phyloP scores from a whole-genome alignment of 2,329 filamentous ascomycete species.

The Lasiodiplodia sp. region DNA sequence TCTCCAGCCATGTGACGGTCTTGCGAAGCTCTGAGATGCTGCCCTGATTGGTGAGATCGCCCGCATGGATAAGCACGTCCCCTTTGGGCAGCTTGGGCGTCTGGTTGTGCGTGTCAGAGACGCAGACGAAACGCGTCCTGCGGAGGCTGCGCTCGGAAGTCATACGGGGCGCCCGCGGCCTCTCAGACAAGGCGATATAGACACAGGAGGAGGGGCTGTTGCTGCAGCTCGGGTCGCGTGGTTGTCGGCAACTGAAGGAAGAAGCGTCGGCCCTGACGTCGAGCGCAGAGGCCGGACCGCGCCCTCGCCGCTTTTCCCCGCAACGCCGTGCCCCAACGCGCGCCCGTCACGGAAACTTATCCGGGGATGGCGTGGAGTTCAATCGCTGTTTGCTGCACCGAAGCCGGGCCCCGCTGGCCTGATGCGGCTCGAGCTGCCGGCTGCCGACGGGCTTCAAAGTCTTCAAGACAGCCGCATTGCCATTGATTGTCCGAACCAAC shows the following conservation, averaged over 20 bases:
- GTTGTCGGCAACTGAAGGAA: conserved; percentile 10
- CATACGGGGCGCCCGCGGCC: conserved; percentile 14
- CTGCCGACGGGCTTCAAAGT: not conserved
- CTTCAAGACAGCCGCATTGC: not conserved
- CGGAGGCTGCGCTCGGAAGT: conserved; percentile 18
- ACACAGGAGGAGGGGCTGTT: not conserved
- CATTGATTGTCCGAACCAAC: conserved; percentile 4
- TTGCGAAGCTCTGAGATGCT: conserved; percentile 64
- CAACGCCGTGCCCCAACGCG: conserved; percentile 9
- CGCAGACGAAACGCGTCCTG: conserved; percentile 73
- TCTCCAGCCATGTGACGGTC: conserved; percentile 71
- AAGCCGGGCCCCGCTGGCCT: conserved; percentile 8
- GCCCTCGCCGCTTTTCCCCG: conserved; percentile 20
- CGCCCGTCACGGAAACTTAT: conserved; percentile 21
- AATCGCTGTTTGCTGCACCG: conserved; percentile 13
- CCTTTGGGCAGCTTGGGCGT: conserved; percentile 70
- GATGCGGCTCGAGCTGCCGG: conserved; percentile 5
- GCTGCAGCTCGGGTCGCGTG: not conserved
- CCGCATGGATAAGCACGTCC: conserved; percentile 78
- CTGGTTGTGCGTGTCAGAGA: conserved; percentile 79
- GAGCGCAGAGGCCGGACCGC: conserved; percentile 14
- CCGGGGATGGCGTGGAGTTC: conserved; percentile 15
- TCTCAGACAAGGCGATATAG: not conserved
- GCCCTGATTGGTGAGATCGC: conserved; percentile 78
- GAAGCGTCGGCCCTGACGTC: not conserved